These are phyloP conservation scores for Saccharum hybrid DNA, from an alignment of 202 grass and related monocot species.

Conservation along the genomic window DNA sequence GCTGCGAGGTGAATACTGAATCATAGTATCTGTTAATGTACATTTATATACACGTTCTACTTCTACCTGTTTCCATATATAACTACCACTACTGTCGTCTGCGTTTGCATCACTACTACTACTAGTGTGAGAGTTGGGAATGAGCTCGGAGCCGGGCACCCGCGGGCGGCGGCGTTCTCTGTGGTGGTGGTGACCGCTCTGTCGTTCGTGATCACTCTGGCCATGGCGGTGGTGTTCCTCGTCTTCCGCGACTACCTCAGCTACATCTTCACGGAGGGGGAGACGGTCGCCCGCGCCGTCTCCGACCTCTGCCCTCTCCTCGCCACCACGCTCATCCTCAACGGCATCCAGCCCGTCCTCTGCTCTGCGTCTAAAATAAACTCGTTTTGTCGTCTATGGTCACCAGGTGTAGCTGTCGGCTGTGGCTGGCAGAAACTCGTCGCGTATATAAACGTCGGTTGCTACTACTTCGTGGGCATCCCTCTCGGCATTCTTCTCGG, in stretches of 20 bases:
- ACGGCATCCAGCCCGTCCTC: slow-evolving; percentile 77
- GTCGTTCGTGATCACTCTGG: slow-evolving; percentile 48
- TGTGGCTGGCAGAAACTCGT: slow-evolving; percentile 72
- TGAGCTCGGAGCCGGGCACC: slow-evolving; percentile 76
- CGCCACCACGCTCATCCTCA: slow-evolving; percentile 71
- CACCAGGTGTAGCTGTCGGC: slow-evolving; percentile 64
- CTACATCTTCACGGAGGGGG: slow-evolving; percentile 77
- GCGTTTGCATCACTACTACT: too few species aligned
- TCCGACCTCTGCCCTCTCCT: slow-evolving; percentile 66
- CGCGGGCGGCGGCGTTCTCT: slow-evolving; percentile 57
- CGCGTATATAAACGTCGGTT: slow-evolving; percentile 65
- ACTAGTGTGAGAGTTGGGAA: slow-evolving; percentile 81
- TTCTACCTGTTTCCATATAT: too few species aligned
- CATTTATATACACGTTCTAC: too few species aligned
- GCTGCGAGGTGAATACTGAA: slow-evolving; percentile 52
- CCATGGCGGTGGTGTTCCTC: too few species aligned
- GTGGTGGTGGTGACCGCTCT: slow-evolving; percentile 62
- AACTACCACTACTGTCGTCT: too few species aligned
- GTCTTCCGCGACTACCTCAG: slow-evolving; percentile 61
- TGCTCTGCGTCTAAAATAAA: too few species aligned
- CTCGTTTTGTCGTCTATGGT: not conserved
- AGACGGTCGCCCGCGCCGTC: slow-evolving; percentile 56
- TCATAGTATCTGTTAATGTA: too few species aligned
- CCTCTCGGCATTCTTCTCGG: slow-evolving; percentile 59
- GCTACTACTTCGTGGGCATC: slow-evolving; percentile 71